Evolutionary conservation across 306 rosid genomes (phyloP).

Genomic region (Corylus heterophylla): DNA sequence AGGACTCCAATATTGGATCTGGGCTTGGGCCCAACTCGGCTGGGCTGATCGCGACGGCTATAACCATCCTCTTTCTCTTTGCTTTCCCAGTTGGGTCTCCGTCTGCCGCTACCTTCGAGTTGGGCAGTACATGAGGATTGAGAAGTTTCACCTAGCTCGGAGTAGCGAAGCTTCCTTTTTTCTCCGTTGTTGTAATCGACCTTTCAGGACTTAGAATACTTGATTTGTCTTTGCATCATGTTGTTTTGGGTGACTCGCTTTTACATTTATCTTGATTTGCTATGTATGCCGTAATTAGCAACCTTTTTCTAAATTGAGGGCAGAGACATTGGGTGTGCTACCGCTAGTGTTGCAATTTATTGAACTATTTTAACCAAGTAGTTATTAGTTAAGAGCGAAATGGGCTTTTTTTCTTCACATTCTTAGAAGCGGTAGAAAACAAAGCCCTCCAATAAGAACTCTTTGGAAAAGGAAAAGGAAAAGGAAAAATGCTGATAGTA

Average conservation of each 20-base stretch:
- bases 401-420: no score
- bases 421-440: no score
- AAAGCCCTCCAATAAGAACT: no score
- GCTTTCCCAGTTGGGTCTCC: constrained; percentile 36
- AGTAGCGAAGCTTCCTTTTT: not conserved
- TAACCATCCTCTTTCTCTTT: constrained; percentile 30
- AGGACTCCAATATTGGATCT: constrained; percentile 15
- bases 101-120: constrained; percentile 7
- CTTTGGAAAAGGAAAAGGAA: no score
- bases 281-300: not conserved
- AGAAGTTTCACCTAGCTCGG: not conserved
- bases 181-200: not conserved
- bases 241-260: not conserved
- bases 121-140: not conserved
- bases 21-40: constrained; percentile 24
- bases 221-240: not conserved
- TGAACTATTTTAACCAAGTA: no score
- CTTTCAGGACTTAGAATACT: not conserved
- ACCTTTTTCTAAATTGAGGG: no score
- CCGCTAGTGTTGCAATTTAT: no score
- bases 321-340: not conserved
- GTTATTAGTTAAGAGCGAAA: no score
- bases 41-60: constrained; percentile 26
- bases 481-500: no score
- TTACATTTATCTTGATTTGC: not conserved